These are phyloP conservation scores for Lachnellula suecica DNA, from an alignment of 2,329 filamentous ascomycete genomes.

Conservation along the genomic window DNA sequence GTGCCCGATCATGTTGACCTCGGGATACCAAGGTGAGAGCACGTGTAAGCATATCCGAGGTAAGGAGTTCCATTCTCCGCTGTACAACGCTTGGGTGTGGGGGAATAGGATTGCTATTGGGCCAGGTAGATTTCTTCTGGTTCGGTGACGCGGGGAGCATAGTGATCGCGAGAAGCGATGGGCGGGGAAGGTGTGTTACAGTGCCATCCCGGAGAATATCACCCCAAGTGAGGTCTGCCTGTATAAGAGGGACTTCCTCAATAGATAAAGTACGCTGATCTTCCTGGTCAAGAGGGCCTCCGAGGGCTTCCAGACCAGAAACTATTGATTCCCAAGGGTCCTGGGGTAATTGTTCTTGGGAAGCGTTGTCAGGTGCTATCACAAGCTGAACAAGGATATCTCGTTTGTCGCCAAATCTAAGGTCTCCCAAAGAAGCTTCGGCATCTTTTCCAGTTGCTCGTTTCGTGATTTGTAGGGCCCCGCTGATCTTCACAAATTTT, in stretches of 20 bases:
- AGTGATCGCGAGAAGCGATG: conserved; percentile 90
- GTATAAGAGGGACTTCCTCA: conserved; percentile 91
- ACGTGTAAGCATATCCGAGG: conserved; percentile 94
- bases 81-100: conserved; percentile 95
- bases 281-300: conserved; percentile 82
- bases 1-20: conserved; percentile 89
- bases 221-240: conserved; percentile 90
- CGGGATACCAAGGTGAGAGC: conserved; percentile 87
- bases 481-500: conserved; percentile 98
- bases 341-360: conserved; percentile 79
- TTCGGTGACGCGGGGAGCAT: conserved; percentile 72
- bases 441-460: conserved; percentile 92
- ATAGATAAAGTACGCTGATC: conserved; percentile 81
- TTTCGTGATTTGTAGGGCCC: conserved; percentile 93
- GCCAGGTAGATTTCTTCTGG: conserved; percentile 65
- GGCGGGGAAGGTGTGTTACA: conserved; percentile 80
- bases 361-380: conserved; percentile 81
- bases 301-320: conserved; percentile 89
- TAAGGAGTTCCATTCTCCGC: conserved; percentile 93
- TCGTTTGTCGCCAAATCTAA: conserved; percentile 91
- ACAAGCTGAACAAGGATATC: conserved; percentile 94
- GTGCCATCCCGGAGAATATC: conserved; percentile 90
- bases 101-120: conserved; percentile 76
- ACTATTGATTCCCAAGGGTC: conserved; percentile 98
- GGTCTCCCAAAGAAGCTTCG: conserved; percentile 86